These are phyloP conservation scores for Perilla frutescens DNA, from an alignment of 257 asterid species.

Conservation along the genomic window DNA sequence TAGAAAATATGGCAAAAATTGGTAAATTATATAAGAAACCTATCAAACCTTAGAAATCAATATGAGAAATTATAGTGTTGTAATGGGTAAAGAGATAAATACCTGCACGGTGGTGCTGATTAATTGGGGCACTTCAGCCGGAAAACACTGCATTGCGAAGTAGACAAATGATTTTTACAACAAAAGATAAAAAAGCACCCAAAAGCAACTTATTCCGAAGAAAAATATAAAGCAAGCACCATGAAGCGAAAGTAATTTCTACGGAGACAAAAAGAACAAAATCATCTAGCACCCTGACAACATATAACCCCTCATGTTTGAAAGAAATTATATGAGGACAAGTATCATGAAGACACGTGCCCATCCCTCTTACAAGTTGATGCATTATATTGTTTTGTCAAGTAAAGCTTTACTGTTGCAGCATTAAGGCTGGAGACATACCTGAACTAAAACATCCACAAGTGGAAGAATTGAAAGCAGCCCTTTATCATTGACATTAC, in stretches of 20 bases:
- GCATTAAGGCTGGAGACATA: constrained; percentile 37
- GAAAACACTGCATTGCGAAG: constrained; percentile 80
- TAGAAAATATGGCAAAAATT: constrained; percentile 39
- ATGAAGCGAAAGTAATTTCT: constrained; percentile 16
- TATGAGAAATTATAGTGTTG: constrained; percentile 2
- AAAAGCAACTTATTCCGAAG: constrained; percentile 15
- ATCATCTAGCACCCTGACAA: constrained; percentile 14
- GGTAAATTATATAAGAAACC: constrained; percentile 18
- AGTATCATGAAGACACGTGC: neutral
- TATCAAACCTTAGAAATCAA: neutral
- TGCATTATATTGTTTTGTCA: constrained; percentile 21
- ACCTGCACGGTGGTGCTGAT: constrained; percentile 86
- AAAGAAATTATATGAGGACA: constrained; percentile 9
- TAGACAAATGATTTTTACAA: constrained; percentile 31
- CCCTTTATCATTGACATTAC: constrained; percentile 90
- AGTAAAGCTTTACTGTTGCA: constrained; percentile 28
- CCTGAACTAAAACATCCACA: constrained; percentile 94
- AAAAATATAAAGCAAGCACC: constrained; percentile 2
- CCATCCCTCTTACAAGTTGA: constrained; percentile 7
- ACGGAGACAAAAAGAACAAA: neutral
- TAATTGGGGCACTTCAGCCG: constrained; percentile 80
- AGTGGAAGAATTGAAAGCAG: constrained; percentile 82
- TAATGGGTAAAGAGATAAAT: constrained; percentile 28
- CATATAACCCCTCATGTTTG: neutral
- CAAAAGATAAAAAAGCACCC: neutral